A percentile compares a stretch with the other conserved stretches of the same genome.
Conservation (phyloP, 345 rosid genomes). For the Pistacia integerrima region DNA sequence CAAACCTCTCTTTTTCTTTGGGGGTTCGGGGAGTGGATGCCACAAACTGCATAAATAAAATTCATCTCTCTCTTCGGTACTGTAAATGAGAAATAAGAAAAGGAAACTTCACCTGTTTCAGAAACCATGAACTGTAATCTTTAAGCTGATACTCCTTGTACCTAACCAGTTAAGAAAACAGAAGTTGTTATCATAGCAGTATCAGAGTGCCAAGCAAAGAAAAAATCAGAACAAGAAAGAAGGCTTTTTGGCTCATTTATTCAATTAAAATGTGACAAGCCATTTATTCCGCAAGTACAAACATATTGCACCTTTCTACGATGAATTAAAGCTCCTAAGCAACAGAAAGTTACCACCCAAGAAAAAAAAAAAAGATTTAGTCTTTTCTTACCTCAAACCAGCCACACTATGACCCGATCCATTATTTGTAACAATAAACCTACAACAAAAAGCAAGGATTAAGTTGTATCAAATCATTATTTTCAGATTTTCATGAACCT, state of each 20-base stretch:
- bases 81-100: background rate
- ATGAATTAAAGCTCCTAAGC: background rate
- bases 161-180: slow-evolving; percentile 39
- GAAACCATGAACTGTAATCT: slow-evolving; percentile 94
- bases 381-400: slow-evolving; percentile 65
- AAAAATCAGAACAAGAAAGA: background rate
- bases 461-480: background rate
- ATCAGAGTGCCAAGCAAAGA: background rate
- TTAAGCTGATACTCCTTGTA: slow-evolving; percentile 94
- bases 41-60: background rate
- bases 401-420: slow-evolving; percentile 78
- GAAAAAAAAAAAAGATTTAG: slow-evolving; percentile 5
- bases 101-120: slow-evolving; percentile 51
- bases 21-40: background rate
- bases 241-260: background rate
- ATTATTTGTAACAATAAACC: slow-evolving; percentile 87
- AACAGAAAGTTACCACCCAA: background rate
- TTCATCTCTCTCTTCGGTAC: background rate
- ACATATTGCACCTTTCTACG: background rate
- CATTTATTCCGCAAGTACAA: background rate
- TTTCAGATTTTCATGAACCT: background rate
- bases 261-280: background rate
- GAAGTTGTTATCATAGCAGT: slow-evolving; percentile 16
- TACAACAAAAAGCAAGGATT: slow-evolving; percentile 26
- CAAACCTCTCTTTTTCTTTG: background rate